Percentiles rank a stretch among this genome's conserved stretches.
These are phyloP conservation scores for Nothopassalora personata DNA, from an alignment of 2,329 filamentous ascomycete genomes.

Conservation along the genomic window DNA sequence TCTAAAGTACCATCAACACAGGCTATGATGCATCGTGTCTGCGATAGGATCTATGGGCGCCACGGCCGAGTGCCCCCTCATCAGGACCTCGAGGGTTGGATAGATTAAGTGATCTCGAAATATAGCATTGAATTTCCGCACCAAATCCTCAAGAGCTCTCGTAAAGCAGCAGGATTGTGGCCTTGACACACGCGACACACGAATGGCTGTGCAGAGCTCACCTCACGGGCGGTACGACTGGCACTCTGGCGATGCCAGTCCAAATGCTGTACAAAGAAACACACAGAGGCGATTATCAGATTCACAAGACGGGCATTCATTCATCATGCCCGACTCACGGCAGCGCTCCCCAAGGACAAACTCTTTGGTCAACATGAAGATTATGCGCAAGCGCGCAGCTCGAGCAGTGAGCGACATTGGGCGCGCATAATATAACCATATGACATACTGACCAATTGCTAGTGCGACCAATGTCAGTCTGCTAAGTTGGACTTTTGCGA, in stretches of 20 bases:
- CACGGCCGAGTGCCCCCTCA: not conserved
- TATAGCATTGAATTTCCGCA: not conserved
- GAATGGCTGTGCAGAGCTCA: not conserved
- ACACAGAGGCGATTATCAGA: not conserved
- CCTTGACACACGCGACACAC: not conserved
- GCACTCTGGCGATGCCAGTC: not conserved
- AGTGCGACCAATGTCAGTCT: not conserved
- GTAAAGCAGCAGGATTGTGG: not conserved
- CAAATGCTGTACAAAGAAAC: not conserved
- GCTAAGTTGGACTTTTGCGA: not conserved
- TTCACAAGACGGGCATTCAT: not conserved
- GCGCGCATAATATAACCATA: not conserved
- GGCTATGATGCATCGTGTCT: not conserved
- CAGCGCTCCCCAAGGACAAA: not conserved
- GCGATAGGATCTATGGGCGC: not conserved
- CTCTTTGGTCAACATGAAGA: constrained; percentile 1
- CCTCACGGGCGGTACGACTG: not conserved
- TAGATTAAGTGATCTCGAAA: not conserved
- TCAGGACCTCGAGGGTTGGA: not conserved
- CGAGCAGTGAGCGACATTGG: constrained; percentile 12
- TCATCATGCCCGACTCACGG: not conserved
- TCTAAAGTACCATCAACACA: not conserved
- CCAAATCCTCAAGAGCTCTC: not conserved
- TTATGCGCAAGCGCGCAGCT: constrained; percentile 15
- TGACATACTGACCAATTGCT: not conserved